These are phyloP conservation scores for Jackrogersella multiformis DNA, from an alignment of 495 filamentous ascomycete species.

Conservation along the genomic window DNA sequence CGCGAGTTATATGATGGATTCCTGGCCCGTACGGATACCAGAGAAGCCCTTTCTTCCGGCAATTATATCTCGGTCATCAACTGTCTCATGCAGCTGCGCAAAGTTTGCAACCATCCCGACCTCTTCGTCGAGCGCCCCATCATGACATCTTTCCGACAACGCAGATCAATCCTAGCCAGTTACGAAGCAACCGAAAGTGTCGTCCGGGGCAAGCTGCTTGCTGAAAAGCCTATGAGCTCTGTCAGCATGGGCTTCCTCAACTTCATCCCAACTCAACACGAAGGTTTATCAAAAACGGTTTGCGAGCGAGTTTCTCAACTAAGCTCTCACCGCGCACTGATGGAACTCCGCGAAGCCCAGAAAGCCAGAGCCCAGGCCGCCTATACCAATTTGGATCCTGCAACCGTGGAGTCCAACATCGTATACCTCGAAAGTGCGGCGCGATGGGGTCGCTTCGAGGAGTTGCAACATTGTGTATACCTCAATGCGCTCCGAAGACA, in stretches of 20 bases:
- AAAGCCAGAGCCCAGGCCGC: constrained; percentile 68
- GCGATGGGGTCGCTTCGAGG: constrained; percentile 76
- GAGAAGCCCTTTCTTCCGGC: constrained; percentile 87
- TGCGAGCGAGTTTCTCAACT: constrained; percentile 70
- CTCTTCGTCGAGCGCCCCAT: constrained; percentile 98
- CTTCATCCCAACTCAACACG: constrained; percentile 76
- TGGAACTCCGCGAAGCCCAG: constrained; percentile 70
- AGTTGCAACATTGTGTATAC: constrained; percentile 81
- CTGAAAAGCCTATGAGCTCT: constrained; percentile 68
- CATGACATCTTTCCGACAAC: constrained; percentile 95
- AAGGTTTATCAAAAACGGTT: constrained; percentile 68
- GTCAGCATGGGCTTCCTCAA: constrained; percentile 84
- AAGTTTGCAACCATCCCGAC: constrained; percentile 99
- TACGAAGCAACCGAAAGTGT: constrained; percentile 80
- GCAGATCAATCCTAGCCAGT: constrained; percentile 78
- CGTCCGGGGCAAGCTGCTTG: constrained; percentile 72
- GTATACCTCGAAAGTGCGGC: constrained; percentile 76
- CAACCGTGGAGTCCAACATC: constrained; percentile 72
- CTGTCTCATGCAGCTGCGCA: constrained; percentile 96
- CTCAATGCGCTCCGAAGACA: constrained; percentile 83
- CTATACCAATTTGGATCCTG: constrained; percentile 66
- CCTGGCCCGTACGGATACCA: constrained; percentile 90
- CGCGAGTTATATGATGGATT: constrained; percentile 97
- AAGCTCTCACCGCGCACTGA: constrained; percentile 69
- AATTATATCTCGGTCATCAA: constrained; percentile 99